Evolutionary conservation across 148 eudicot species (phyloP), one percentile per base, ranked within the genome.

Genomic region (Chenopodium formosanum): DNA sequence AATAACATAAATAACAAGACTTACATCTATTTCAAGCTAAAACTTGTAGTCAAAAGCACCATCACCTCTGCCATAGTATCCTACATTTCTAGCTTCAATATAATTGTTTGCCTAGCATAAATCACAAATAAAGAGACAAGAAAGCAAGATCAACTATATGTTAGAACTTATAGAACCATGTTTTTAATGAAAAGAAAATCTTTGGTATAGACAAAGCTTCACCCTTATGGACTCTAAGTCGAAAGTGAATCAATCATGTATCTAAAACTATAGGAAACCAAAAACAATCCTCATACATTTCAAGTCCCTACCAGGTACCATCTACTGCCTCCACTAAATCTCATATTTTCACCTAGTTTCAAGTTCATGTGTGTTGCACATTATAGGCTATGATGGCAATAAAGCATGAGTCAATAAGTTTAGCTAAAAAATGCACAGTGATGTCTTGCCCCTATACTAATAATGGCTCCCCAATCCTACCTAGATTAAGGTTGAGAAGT

Each of bases 11-110:
- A 34, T 34, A 34, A 34, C 37, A 64, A 62, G 47, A 67, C 87
- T 85, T 85, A 85, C 87, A 74, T 85, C 87, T 81, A 71, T 81
- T 82, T 85, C 82, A 68, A 85, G 87, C 79, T 85, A 79, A 85
- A 66, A 81, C 74, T 78, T 85, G 84, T 85, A 81, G n/a, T 84
- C 64, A 78, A 62, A 78, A 47, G 79, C 71, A 81, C 75, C 81
- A 73, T 81, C 87, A 17, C 70, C 76, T 75, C 79, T 81, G 40
- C 81, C 84, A 67, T 74, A 73, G 77, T 78, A 81, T 85, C 76
- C 80, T 44, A 63, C 66, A 4, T 78, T 81, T 53, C 75, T 71
- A 29, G 79, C 78, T 81, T 69, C 77, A 37, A 48, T 29, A 19
- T 78, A 22, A 81, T 79, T 66, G 19, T 65, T 73, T n/a, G 74